phyloP scores from a whole-genome alignment of 2,329 filamentous ascomycete genomes.

The Colletotrichum zoysiae region DNA sequence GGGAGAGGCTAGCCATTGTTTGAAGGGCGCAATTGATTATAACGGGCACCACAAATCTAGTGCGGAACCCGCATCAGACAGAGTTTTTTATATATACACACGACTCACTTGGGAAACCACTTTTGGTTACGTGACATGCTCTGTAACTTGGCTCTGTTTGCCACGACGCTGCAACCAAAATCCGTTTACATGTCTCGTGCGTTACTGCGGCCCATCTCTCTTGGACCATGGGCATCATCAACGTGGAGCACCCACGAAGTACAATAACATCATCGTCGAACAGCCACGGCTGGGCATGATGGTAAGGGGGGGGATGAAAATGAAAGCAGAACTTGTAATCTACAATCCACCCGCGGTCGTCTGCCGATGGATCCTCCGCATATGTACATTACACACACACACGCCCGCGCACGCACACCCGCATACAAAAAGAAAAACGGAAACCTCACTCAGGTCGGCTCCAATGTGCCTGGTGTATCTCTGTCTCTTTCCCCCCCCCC shows the following conservation, averaged over 20 bases:
- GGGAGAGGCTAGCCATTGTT: slow-evolving; percentile 12
- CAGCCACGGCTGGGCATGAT: not conserved
- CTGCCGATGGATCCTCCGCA: slow-evolving; percentile 39
- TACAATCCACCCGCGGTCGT: slow-evolving; percentile 40
- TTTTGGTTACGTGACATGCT: not conserved
- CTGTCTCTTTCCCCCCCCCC: not conserved
- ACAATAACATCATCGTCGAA: not conserved
- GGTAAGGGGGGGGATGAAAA: not conserved
- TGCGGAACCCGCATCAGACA: slow-evolving; percentile 32
- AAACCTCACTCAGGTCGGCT: slow-evolving; percentile 21
- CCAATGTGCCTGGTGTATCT: slow-evolving; percentile 24
- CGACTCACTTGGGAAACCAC: not conserved
- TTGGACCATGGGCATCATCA: not conserved
- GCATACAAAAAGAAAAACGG: slow-evolving; percentile 40
- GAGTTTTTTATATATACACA: slow-evolving; percentile 32
- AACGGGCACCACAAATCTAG: slow-evolving; percentile 29
- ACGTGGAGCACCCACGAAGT: not conserved
- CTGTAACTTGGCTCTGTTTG: no score
- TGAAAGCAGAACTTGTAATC: slow-evolving; percentile 40
- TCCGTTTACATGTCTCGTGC: not conserved
- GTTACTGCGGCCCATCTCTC: not conserved
- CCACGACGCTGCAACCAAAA: not conserved
- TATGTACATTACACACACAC: slow-evolving; percentile 38
- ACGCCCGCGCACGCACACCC: slow-evolving; percentile 33
- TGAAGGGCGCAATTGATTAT: slow-evolving; percentile 29